Base-by-base conservation (phyloP, 345 rosid species). In the Acer campestre region DNA sequence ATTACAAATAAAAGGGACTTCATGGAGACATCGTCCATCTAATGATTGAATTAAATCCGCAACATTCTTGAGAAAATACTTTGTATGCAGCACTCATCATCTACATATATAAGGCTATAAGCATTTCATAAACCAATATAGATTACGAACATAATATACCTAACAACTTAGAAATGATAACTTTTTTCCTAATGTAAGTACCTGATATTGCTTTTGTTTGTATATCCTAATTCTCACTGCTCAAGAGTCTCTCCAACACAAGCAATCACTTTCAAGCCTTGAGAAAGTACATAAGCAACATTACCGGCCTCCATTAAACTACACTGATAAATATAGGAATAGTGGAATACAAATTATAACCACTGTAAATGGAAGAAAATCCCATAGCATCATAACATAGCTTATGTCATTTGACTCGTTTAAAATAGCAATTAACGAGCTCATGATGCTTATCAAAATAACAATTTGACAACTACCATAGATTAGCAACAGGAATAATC, bases 191-290 rank as follows among this genome's bases (percentile, higher is more conserved):
- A 61, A 71, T 16, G 35, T 22, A 73, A 71, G 56, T 80, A 91
- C 96, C 96, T 70, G 96, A 84, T 58, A 90, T 90, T 75, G 94
- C 91, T 84, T 90, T 88, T 64, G 92, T 85, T 75, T 7, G 94
- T 92, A 59, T 89, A 84, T 79, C 97, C 94, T 51, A 92, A 82
- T 80, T 92, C 94, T 69, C 92, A 87, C 82, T 90, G 92, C 85
- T 90, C 89, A 44, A 92, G 90, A 16, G 94, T 90, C 88, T 92
- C 92, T 18, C 94, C 92, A 61, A 92, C 63, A 79, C 97, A 92
- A 46, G 92, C 91, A 38, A 92, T 90, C 82, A 92, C 94, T 77
- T 89, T 89, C 75, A 92, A 70, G 69, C 94, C 94, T 83, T 76
- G 82, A 73, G 91, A 80, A 77, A 92, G 89, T 17, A 90, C 89